Conservation (phyloP, 2,329 filamentous ascomycete species). For the Aspergillus sp. region DNA sequence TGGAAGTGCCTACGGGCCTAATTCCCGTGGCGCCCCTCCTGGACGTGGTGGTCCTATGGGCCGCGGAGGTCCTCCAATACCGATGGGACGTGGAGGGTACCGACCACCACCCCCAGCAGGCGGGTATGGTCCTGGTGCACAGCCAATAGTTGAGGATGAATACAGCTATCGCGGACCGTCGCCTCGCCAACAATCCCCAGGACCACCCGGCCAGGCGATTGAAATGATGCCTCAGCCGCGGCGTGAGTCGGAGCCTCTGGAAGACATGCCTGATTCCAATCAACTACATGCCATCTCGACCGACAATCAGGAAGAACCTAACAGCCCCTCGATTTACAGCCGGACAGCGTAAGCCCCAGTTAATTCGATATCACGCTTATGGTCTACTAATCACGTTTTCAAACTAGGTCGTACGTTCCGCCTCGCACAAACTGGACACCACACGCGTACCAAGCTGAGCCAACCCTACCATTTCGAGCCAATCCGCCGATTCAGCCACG, state of each 20-base stretch:
- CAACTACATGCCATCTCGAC: constrained; percentile 28
- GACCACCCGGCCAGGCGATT: constrained; percentile 63
- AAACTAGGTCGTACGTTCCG: constrained; percentile 42
- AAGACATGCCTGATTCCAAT: constrained; percentile 20
- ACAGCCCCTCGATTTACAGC: constrained; percentile 71
- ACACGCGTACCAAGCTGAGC: constrained; percentile 16
- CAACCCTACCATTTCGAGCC: constrained; percentile 6
- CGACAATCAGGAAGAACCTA: constrained; percentile 25
- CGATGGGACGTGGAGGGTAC: constrained; percentile 43
- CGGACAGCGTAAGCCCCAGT: constrained; percentile 64
- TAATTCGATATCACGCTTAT: background rate
- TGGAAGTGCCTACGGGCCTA: constrained; percentile 21
- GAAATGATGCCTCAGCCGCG: constrained; percentile 77
- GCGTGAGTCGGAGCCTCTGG: constrained; percentile 35
- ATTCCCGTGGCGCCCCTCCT: constrained; percentile 33
- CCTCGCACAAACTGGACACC: constrained; percentile 45
- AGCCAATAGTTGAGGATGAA: constrained; percentile 25
- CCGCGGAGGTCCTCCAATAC: constrained; percentile 37
- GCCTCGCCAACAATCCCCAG: constrained; percentile 35
- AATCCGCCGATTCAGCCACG: constrained; percentile 17
- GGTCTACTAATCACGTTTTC: background rate
- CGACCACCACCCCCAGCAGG: constrained; percentile 48
- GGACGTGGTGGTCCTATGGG: constrained; percentile 45
- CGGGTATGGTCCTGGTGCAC: constrained; percentile 50
- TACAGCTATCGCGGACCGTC: constrained; percentile 28